Evolutionary conservation across 371 early-diverging fungal species (phyloP).

Genomic region (Mortierella sp.): DNA sequence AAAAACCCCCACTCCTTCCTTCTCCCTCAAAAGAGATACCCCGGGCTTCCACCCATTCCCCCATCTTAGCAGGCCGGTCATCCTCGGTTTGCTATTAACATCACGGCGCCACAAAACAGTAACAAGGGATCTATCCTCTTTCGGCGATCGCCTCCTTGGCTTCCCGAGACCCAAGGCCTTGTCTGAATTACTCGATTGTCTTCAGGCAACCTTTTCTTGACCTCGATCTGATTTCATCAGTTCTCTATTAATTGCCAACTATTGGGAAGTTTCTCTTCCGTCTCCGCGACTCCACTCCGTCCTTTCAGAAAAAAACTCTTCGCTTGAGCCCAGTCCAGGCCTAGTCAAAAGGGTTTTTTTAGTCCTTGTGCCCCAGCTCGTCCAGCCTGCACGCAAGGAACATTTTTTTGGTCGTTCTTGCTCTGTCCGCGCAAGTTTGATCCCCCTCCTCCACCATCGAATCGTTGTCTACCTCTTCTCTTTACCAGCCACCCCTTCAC

Average conservation of each 20-base stretch:
- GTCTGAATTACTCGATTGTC: slow-evolving; percentile 50
- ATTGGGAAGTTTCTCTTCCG: slow-evolving; percentile 51
- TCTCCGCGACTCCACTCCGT: slow-evolving; percentile 23
- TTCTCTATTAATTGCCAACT: slow-evolving; percentile 5
- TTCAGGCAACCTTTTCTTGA: slow-evolving; percentile 40
- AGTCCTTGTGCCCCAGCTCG: not conserved
- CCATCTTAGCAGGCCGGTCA: slow-evolving; percentile 64
- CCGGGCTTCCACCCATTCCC: slow-evolving; percentile 62
- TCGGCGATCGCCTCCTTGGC: slow-evolving; percentile 78
- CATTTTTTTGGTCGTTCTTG: slow-evolving; percentile 38
- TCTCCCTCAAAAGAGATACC: slow-evolving; percentile 45
- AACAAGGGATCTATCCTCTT: slow-evolving; percentile 69
- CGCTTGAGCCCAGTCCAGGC: slow-evolving; percentile 53
- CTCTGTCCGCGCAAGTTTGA: slow-evolving; percentile 11
- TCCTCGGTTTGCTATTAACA: slow-evolving; percentile 60
- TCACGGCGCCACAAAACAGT: slow-evolving; percentile 76
- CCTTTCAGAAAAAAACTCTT: slow-evolving; percentile 23
- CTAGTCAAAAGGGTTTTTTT: slow-evolving; percentile 34
- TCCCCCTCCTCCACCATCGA: slow-evolving; percentile 37
- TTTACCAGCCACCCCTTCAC: slow-evolving; percentile 29
- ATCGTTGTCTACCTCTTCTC: slow-evolving; percentile 19
- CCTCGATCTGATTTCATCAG: not conserved
- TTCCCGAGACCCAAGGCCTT: slow-evolving; percentile 56
- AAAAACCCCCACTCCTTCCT: no score
- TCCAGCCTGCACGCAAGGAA: not conserved